These are phyloP conservation scores for Phytophthora tentaculata DNA, from an alignment of 352 stramenopile genomes.

Conservation along the genomic window DNA sequence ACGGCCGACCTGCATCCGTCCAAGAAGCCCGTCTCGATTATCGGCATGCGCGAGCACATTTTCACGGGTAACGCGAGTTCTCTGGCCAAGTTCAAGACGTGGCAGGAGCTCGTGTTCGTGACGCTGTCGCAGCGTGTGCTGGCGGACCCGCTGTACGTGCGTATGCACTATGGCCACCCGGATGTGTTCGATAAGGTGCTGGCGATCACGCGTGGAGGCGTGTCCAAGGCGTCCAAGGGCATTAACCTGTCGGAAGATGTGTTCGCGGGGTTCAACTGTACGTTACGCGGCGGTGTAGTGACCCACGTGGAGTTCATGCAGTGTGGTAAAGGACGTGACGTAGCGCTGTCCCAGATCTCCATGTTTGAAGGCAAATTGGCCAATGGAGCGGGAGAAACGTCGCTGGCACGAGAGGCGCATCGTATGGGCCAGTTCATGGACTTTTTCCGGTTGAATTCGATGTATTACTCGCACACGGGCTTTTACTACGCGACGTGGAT, in stretches of 20 bases:
- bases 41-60: constrained; percentile 89
- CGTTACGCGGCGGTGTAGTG: constrained; percentile 73
- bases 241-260: constrained; percentile 90
- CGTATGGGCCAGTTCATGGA: constrained; percentile 89
- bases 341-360: constrained; percentile 85
- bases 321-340: constrained; percentile 86
- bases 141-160: constrained; percentile 71
- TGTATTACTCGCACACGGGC: constrained; percentile 89
- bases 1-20: constrained; percentile 74
- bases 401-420: constrained; percentile 76
- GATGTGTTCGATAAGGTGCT: constrained; percentile 88
- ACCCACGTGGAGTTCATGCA: constrained; percentile 90
- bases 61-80: constrained; percentile 87
- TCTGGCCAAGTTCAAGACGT: constrained; percentile 86
- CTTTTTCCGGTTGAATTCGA: constrained; percentile 87
- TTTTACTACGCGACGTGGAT: constrained; percentile 90
- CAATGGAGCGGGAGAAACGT: constrained; percentile 84
- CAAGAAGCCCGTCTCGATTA: constrained; percentile 79
- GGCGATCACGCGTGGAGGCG: constrained; percentile 72
- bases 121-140: constrained; percentile 85
- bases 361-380: constrained; percentile 90
- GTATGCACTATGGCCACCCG: constrained; percentile 87
- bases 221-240: constrained; percentile 84
- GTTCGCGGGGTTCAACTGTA: constrained; percentile 86
- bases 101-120: constrained; percentile 87